Conservation (phyloP, 306 rosid genomes). For the Biancaea sappan region DNA sequence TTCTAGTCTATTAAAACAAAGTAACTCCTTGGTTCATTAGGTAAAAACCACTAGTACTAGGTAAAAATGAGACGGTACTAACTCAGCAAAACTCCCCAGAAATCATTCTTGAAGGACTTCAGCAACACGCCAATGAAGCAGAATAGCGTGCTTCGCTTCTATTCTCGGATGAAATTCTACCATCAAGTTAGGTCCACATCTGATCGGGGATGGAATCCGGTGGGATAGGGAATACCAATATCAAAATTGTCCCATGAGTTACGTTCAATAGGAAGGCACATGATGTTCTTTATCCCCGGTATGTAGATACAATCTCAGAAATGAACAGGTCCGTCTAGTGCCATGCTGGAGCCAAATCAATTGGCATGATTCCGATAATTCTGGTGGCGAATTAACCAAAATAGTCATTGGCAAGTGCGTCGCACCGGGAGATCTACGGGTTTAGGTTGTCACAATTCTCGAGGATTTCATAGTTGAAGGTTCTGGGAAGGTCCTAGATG, state of each 20-base stretch:
- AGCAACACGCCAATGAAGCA: constrained; percentile 89
- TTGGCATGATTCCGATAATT: constrained; percentile 60
- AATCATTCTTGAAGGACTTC: constrained; percentile 58
- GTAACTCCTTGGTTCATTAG: constrained; percentile 45
- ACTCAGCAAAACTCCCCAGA: constrained; percentile 56
- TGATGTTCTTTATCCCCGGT: constrained; percentile 73
- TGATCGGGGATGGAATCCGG: constrained; percentile 89
- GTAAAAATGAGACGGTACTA: constrained; percentile 65
- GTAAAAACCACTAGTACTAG: constrained; percentile 53
- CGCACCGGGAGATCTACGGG: constrained; percentile 86
- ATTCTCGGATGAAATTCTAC: constrained; percentile 71
- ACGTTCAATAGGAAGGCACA: constrained; percentile 87
- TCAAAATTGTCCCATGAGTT: constrained; percentile 98
- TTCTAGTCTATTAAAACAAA: constrained; percentile 54
- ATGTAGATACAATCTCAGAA: constrained; percentile 71
- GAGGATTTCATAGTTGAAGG: constrained; percentile 66
- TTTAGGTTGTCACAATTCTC: constrained; percentile 68
- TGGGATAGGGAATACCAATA: constrained; percentile 87
- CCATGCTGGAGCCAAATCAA: constrained; percentile 66
- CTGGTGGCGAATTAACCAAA: constrained; percentile 54
- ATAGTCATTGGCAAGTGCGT: constrained; percentile 63
- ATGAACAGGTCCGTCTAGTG: constrained; percentile 93
- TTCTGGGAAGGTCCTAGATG: constrained; percentile 67
- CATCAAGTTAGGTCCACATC: constrained; percentile 55
- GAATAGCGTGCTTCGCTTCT: constrained; percentile 58